These are phyloP conservation scores for Vigna angularis DNA, from an alignment of 306 rosid species.

Conservation along the genomic window DNA sequence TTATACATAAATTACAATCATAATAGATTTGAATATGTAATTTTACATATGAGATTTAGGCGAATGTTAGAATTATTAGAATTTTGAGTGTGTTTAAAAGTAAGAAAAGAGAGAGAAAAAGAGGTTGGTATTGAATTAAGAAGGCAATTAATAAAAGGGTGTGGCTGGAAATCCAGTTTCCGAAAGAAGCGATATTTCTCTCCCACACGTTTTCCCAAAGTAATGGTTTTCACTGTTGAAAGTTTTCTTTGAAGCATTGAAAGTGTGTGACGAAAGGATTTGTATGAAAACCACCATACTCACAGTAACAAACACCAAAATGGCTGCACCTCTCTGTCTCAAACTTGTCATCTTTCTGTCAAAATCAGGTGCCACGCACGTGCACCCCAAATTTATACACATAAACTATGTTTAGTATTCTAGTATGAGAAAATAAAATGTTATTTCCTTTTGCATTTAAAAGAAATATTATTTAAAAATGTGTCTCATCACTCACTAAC, in stretches of 20 bases:
- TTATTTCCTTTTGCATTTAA: too few species aligned
- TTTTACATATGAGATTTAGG: too few species aligned
- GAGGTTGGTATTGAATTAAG: not conserved
- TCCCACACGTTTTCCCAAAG: slow-evolving; percentile 51
- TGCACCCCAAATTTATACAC: not conserved
- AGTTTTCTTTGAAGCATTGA: slow-evolving; percentile 7
- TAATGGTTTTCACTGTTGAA: slow-evolving; percentile 11
- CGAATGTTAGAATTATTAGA: too few species aligned
- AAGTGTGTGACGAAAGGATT: not conserved
- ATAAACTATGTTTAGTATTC: too few species aligned
- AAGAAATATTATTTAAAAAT: too few species aligned
- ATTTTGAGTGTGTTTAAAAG: too few species aligned
- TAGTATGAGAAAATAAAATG: too few species aligned
- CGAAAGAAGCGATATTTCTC: slow-evolving; percentile 24
- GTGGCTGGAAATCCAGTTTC: not conserved
- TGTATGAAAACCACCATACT: slow-evolving; percentile 28
- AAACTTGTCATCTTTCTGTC: slow-evolving; percentile 37
- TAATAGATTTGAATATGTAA: too few species aligned
- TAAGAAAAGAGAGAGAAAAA: too few species aligned
- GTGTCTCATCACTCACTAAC: too few species aligned
- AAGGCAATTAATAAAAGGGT: slow-evolving; percentile 22
- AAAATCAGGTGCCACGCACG: slow-evolving; percentile 43
- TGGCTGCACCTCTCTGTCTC: slow-evolving; percentile 35
- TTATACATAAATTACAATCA: too few species aligned
- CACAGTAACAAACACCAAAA: slow-evolving; percentile 46